phyloP scores from a whole-genome alignment of 345 rosid genomes.

The Citropsis articulata region DNA sequence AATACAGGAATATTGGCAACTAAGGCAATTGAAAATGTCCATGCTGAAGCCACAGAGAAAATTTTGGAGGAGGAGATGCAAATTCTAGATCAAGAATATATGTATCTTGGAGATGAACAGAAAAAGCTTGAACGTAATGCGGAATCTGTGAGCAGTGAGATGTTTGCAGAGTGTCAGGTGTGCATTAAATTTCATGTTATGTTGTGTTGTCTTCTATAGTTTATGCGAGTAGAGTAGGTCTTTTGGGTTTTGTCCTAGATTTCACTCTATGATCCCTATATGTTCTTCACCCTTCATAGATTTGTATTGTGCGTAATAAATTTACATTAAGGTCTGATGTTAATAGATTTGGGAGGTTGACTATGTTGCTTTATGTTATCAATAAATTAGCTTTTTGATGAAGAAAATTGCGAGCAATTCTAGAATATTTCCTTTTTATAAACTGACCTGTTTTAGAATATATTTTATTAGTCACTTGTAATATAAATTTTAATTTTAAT shows the following conservation, averaged over 20 bases:
- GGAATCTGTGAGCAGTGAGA: constrained; percentile 91
- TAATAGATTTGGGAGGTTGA: not conserved
- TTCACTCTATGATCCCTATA: not conserved
- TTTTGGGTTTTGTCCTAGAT: not conserved
- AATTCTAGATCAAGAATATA: constrained; percentile 51
- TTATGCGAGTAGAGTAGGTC: not conserved
- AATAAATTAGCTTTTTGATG: not conserved
- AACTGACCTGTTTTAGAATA: not conserved
- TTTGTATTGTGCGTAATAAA: not conserved
- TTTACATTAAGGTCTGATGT: not conserved
- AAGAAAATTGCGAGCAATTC: not conserved
- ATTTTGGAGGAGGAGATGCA: constrained; percentile 74
- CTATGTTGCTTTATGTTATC: not conserved
- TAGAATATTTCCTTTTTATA: not conserved
- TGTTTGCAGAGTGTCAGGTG: constrained; percentile 96
- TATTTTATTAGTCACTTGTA: not conserved
- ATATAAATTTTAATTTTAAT: not conserved
- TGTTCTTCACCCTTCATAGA: not conserved
- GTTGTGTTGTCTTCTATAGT: constrained; percentile 5
- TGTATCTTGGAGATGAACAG: constrained; percentile 70
- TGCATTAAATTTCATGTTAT: constrained; percentile 15
- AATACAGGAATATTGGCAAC: constrained; percentile 21
- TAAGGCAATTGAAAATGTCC: constrained; percentile 25
- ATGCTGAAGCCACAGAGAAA: constrained; percentile 40
- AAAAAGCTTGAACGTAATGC: constrained; percentile 90